Evolutionary conservation across 768 basidiomycete species (phyloP).

Genomic region (Pleurotus citrinopileatus): DNA sequence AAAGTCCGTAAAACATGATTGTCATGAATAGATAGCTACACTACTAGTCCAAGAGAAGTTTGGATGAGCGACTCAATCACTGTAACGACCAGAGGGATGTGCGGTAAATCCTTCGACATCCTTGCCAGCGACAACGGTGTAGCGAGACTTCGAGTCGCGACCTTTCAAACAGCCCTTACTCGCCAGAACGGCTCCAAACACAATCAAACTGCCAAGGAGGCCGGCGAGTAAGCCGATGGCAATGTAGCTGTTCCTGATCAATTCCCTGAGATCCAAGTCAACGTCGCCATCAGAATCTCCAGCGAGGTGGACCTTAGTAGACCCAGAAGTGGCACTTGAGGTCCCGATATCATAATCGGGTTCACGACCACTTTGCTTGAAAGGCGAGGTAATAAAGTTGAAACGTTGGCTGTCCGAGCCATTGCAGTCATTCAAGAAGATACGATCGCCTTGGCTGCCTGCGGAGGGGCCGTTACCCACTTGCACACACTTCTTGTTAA

Average conservation of each 20-base stretch:
- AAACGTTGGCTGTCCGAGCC: slow-evolving; percentile 3
- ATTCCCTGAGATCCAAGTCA: background rate
- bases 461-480: slow-evolving; percentile 4
- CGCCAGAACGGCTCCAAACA: background rate
- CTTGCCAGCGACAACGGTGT: background rate
- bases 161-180: background rate
- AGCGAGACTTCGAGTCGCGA: slow-evolving; percentile 2
- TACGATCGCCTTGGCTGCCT: slow-evolving; percentile 6
- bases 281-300: background rate
- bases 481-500: slow-evolving; percentile 5
- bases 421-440: slow-evolving; percentile 3
- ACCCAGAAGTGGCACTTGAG: background rate
- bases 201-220: background rate
- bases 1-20: background rate
- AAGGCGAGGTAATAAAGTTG: slow-evolving; percentile 7
- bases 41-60: background rate
- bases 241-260: slow-evolving; percentile 8
- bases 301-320: slow-evolving; percentile 4
- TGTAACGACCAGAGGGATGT: slow-evolving; percentile 5
- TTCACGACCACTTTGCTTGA: background rate
- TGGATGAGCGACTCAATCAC: background rate
- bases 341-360: background rate
- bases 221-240: slow-evolving; percentile 4
- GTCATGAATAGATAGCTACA: background rate
- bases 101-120: background rate